Base-by-base conservation (phyloP, 2,329 filamentous ascomycete species). In the Alternaria infectoria region DNA sequence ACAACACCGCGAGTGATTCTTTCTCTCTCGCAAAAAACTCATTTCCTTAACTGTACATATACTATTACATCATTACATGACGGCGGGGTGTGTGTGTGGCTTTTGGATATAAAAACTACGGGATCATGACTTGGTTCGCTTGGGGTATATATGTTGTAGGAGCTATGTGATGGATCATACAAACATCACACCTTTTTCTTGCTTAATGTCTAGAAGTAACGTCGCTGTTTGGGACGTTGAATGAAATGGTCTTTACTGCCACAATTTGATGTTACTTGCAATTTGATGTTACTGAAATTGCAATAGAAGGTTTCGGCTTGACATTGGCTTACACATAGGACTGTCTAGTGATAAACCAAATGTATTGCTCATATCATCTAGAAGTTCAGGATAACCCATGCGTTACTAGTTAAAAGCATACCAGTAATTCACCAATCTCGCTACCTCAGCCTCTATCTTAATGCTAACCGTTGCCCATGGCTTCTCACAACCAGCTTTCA, bases 91-190 rank as follows among this genome's bases (percentile, higher is more conserved):
- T 57, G 59, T 57, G 59, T 57, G 46, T 44, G 52, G 45, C 25
- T 51, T 47, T 36, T 40, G 36, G n/a, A 40, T 17, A 40, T 32
- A 43, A 51, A 57, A 61, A 32, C 23, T 17, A 30, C 13, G 52
- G n/a, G 61, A 60, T 69, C 47, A 70, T 63, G 68, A 70, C 54
- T 64, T 57, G 59, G 62, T 49, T 57, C 55, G 56, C 67, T 46
- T 17, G 15, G 23, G 25, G 49, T 59, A 50, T 28, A 59, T 45
- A 45, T 52, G 50, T 45, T 21, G 25, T 57, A 36, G 47, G 56
- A 51, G 43, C 50, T 47, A 40, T 59, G 44, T 59, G 56, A 49
- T 50, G 60, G 50, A 32, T 54, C 52, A 50, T 44, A 45, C 17
- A 36, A 19, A 59, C 19, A 62, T 58, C 40, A 59, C 46, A n/a